Evolutionary conservation across 306 rosid species (phyloP), one percentile per base, ranked within the genome.

Genomic region (Rosa rugosa): DNA sequence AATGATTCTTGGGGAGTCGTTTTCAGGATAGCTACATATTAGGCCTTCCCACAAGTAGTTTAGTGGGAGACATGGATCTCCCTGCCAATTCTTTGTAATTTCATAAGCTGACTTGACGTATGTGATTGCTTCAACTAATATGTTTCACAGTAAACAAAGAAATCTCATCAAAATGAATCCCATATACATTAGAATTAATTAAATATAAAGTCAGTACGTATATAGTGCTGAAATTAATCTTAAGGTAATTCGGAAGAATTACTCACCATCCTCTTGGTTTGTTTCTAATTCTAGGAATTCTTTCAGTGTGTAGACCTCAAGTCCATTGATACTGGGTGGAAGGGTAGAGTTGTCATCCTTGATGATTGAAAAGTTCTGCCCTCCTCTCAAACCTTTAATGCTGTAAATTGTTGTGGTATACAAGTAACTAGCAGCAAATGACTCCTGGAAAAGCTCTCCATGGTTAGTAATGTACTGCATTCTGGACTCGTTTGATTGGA

Each of bases 11-110:
- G 82, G 79, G 16, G 66, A 12, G 18, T 23, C 63, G 40, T 22
- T 66, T 11, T 59, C 27, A 16, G 45, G 42, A 20, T 78, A 16
- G 63, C 64, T 83, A 60, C 85, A 86, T 27, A 34, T 67, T 41
- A 86, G 0, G 60, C 86, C 89, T 42, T 67, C 54, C 89, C 89
- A 83, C 59, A 4, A 69, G 40, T 60, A 80, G 2, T 22, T 10
- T 65, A 5, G 66, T 6, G 86, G 84, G 45, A 31, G 13, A 64
- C 89, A 86, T 44, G 89, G 89, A 69, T 86, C 77, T 50, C 89
- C 89, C 77, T 80, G 80, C 89, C 86, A 86, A 20, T 86, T 86
- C 49, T 68, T 80, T 5, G 6, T 59, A 34, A 85, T 66, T 25
- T 13, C 44, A 18, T 79, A 82, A 14, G 18, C 8, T 51, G 36